Base-by-base conservation (phyloP, 805 yeast species). In the Monosporozyma yasuniensis region DNA sequence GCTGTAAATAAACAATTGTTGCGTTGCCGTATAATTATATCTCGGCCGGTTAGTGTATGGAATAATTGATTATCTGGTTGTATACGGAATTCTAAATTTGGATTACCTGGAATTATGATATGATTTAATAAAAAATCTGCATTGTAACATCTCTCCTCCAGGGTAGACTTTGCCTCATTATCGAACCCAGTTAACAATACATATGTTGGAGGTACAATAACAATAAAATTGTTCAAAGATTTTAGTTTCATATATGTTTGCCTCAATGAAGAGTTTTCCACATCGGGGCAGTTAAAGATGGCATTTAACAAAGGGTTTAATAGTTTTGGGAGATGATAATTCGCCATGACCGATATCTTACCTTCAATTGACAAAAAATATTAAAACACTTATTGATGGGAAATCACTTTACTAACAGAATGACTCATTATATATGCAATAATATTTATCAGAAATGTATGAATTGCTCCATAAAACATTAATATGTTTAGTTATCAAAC, bases 291-390 rank as follows among this genome's bases (percentile, higher is more conserved):
- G 66, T 83, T 81, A 70, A 85, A 83, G 6, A 84, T 64, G 37
- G 80, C 73, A 62, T 84, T 80, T 30, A 84, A 67, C 34, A 82
- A 68, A 8, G 90, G 88, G 57, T 84, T 83, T 50, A 75, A 65
- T 49, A 82, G 67, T 42, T 72, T 61, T 2, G 87, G 86, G 8
- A 78, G 69, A 56, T 77, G 77, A 42, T 66, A 68, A 22, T 67
- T 61, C 16, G 37, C 16, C 51, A 49, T 49, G n/a, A 18, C 12
- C 14, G 18, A 28, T 28, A 9, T 28, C 11, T 14, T 14, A 4
- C 7, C 32, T 28, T 28, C 32, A 28, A 28, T 11, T 9, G 9
- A 4, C 11, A 28, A 28, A 10, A 11, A 28, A 10, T 28, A 28
- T 28, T 28, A 28, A 11, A 28, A 7, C 8, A 11, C 12, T 8